Base-by-base conservation (phyloP, 2,329 filamentous ascomycete species). In the Claviceps monticola region DNA sequence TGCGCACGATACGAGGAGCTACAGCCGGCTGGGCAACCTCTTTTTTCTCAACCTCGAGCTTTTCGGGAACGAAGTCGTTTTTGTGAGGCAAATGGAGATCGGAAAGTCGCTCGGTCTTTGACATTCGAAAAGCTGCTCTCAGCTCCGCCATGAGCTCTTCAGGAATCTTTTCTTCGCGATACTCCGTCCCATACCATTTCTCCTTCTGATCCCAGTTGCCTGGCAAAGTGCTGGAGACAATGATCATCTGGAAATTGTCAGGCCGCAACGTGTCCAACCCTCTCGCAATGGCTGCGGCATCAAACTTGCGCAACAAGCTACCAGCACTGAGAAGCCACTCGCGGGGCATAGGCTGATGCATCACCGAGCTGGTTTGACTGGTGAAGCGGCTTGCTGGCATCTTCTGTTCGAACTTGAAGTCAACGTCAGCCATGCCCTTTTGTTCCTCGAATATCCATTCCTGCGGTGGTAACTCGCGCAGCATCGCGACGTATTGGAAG, bases 121-220 rank as follows among this genome's bases (percentile, higher is more conserved):
- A 70, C 44, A 76, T 76, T 1, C 78, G 68, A 34, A 79, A 74
- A 1, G 88, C 87, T 54, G 76, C 69, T 51, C 78, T 74, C 55
- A 96, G 75, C 49, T 88, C 82, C 11, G 74, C 70, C 64, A 95
- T 73, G 59, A 96, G 83, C 17, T 89, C 82, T 14, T 75, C 64
- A 0, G 90, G 83, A 38, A 98, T 86, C 62, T 82, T 84, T 63
- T 94, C 86, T 36, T 83, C 77, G 56, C 82, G 86, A 69, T 96
- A 95, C 62, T 97, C 90, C 0, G 93, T 98, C 8, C 91, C 91
- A 60, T 98, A 98, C 93, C 93, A 98, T 64, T 90, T 88, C 71
- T 98, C 93, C 63, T 86, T 94, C 64, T 83, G 71, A 57, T 94
- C 78, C 87, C 88, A 96, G 49, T 80, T 77, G 0, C 88, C 90